These are phyloP conservation scores for Zanthoxylum bungeanum DNA, from an alignment of 345 rosid species.

Conservation along the genomic window DNA sequence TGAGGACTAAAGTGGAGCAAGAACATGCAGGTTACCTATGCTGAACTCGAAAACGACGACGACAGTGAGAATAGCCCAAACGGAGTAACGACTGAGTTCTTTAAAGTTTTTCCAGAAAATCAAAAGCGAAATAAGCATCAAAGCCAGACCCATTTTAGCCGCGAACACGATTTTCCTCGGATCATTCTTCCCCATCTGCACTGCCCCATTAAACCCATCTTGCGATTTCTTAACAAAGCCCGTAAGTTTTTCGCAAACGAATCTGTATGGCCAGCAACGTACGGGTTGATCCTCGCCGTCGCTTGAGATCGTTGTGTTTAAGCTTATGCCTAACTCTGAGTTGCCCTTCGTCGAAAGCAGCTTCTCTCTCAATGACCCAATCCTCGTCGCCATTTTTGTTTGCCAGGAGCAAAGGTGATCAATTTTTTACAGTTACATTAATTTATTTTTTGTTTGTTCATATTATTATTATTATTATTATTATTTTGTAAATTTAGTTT, in stretches of 20 bases:
- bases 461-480: no score
- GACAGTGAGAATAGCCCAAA: conserved; percentile 94
- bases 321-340: conserved; percentile 38
- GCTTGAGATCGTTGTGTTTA: conserved; percentile 28
- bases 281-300: conserved; percentile 5
- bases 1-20: not conserved
- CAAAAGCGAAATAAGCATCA: conserved; percentile 63
- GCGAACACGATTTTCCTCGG: conserved; percentile 90
- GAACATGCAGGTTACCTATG: conserved; percentile 44
- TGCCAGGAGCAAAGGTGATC: not conserved
- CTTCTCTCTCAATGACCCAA: conserved; percentile 54
- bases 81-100: conserved; percentile 62
- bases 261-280: conserved; percentile 35
- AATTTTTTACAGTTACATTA: not conserved
- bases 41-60: conserved; percentile 95
- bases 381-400: conserved; percentile 12
- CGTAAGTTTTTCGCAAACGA: conserved; percentile 24
- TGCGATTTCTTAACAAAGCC: conserved; percentile 23
- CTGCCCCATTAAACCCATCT: conserved; percentile 44
- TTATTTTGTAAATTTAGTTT: no score
- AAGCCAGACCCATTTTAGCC: conserved; percentile 77
- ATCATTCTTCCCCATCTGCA: conserved; percentile 75
- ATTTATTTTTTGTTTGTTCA: no score
- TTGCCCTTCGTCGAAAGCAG: conserved; percentile 48
- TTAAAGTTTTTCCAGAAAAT: conserved; percentile 55